Evolutionary conservation across 768 basidiomycete species (phyloP).

Genomic region (Sistotremastrum suecicum): DNA sequence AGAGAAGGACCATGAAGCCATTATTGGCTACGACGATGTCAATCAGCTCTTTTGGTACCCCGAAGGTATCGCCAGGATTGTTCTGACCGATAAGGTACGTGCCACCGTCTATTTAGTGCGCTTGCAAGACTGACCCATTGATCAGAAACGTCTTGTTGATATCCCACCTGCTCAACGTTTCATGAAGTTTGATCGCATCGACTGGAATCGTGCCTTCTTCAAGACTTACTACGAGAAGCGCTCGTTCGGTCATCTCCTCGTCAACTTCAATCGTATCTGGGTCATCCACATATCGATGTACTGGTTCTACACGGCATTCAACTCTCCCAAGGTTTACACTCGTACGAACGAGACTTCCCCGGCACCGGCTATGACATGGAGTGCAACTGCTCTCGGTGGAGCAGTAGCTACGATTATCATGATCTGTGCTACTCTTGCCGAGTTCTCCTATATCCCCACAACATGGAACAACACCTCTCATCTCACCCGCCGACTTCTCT

Average conservation of each 20-base stretch:
- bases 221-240: slow-evolving; percentile 98
- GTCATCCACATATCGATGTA: slow-evolving; percentile 91
- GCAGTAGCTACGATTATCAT: slow-evolving; percentile 94
- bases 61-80: slow-evolving; percentile 89
- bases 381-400: slow-evolving; percentile 86
- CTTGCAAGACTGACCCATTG: not conserved
- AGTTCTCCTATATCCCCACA: slow-evolving; percentile 95
- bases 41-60: slow-evolving; percentile 99
- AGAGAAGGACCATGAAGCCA: slow-evolving; percentile 85
- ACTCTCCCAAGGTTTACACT: slow-evolving; percentile 77
- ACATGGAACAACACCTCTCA: slow-evolving; percentile 99
- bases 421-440: slow-evolving; percentile 85
- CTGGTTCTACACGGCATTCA: slow-evolving; percentile 94
- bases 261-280: slow-evolving; percentile 99
- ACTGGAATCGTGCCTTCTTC: slow-evolving; percentile 95
- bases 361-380: slow-evolving; percentile 77
- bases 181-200: slow-evolving; percentile 93
- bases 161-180: slow-evolving; percentile 84
- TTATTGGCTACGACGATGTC: slow-evolving; percentile 98
- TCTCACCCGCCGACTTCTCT: slow-evolving; percentile 79
- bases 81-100: slow-evolving; percentile 71
- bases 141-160: slow-evolving; percentile 79
- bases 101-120: not conserved
- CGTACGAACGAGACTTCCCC: slow-evolving; percentile 32
- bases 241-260: slow-evolving; percentile 88